Evolutionary conservation across 352 stramenopile species (phyloP), one percentile per base, ranked within the genome.

Genomic region (Phytopythium helicoides): DNA sequence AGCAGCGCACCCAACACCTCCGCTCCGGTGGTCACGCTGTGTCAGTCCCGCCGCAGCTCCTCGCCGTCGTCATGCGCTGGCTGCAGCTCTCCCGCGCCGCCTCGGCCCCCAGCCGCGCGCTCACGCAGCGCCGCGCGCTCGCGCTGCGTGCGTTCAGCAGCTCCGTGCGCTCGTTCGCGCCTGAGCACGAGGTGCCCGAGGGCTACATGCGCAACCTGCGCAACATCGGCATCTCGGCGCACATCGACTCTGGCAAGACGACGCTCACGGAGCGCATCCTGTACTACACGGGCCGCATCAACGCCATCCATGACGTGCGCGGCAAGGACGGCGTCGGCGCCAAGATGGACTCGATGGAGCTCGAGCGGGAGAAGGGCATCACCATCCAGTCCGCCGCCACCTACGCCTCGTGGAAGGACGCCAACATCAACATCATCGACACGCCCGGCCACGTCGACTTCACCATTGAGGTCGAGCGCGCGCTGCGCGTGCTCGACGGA

Each of bases 401-500:
- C 16, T 99, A 98, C 78, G 98, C 89, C 64, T 75, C 67, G 52
- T 97, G 91, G 89, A 97, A 98, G 62, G 89, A 99, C 66, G 81
- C 90, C 38, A 95, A 98, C 75, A 97, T 99, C 58, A 99, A 99
- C 75, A 99, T 99, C 68, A 99, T 99, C 60, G 97, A 99, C 74
- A 99, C 97, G 37, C 97, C 97, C 23, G 97, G 97, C 58, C 97
- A 99, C 85, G 97, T 99, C 33, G 97, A 99, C 74, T 99, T 99
- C 64, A 99, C 97, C 3, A 98, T 99, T 67, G 97, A 99, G 73
- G 87, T 96, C 33, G 97, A 99, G 76, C 88, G 97, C 26, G 96
- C 97, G 15, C 70, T 99, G 52, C 94, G 97, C 47, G 97, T 99
- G 39, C 71, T 99, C 26, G 97, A 99, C 73, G 97, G 97, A 23